A percentile compares a stretch with the other conserved stretches of the same genome.
Conservation (phyloP, 2,329 filamentous ascomycete species). For the Xylaria polymorpha region DNA sequence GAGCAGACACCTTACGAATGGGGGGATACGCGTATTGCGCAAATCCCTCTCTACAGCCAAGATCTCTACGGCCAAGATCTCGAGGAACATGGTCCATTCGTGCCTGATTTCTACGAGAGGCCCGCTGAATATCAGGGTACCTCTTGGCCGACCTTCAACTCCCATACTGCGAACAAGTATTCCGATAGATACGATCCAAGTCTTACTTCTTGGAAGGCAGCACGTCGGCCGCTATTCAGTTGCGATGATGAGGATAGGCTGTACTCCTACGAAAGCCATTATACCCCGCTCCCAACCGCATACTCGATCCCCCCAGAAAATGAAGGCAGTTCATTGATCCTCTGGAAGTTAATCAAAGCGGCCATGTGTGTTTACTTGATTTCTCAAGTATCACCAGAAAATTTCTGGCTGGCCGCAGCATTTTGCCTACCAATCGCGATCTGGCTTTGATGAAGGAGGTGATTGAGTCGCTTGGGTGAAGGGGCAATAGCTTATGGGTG, state of each 20-base stretch:
- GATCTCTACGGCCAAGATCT: not conserved
- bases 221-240: not conserved
- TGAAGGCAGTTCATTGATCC: not conserved
- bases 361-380: not conserved
- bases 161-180: not conserved
- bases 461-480: not conserved
- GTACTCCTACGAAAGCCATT: not conserved
- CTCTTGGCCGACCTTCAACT: not conserved
- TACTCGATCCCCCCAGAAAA: not conserved
- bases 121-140: not conserved
- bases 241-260: not conserved
- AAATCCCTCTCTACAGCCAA: not conserved
- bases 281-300: conserved; percentile 4
- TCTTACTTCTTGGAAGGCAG: not conserved
- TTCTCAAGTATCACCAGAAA: too few species aligned
- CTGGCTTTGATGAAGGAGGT: not conserved
- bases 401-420: too few species aligned
- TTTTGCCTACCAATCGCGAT: not conserved
- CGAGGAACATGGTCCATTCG: not conserved
- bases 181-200: not conserved
- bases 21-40: too few species aligned
- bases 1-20: not conserved
- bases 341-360: not conserved
- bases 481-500: not conserved
- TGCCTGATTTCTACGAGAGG: not conserved